Evolutionary conservation across 768 basidiomycete genomes (phyloP).

Genomic region (Inosperma sp.): DNA sequence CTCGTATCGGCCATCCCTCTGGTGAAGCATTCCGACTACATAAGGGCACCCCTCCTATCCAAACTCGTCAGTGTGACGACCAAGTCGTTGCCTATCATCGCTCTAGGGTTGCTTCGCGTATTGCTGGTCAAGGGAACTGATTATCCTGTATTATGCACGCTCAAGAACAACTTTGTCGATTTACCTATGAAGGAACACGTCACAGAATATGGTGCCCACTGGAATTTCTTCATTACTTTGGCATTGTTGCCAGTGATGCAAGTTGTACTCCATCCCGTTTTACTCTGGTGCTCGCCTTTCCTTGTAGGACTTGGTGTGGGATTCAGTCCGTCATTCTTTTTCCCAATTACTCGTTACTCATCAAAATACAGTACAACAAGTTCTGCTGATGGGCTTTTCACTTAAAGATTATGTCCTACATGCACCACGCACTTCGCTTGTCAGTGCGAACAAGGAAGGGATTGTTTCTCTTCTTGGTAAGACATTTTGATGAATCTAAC

Average conservation of each 20-base stretch:
- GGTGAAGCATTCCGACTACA: slow-evolving; percentile 54
- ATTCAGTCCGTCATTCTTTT: slow-evolving; percentile 32
- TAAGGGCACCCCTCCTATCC: slow-evolving; percentile 43
- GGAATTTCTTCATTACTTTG: slow-evolving; percentile 98
- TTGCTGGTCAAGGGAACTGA: slow-evolving; percentile 87
- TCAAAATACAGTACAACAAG: slow-evolving; percentile 59
- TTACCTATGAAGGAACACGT: slow-evolving; percentile 80
- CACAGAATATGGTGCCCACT: slow-evolving; percentile 93
- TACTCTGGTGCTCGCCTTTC: slow-evolving; percentile 53
- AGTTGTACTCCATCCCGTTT: slow-evolving; percentile 62
- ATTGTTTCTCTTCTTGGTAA: slow-evolving; percentile 71
- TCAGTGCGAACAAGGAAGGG: slow-evolving; percentile 91
- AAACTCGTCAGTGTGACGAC: slow-evolving; percentile 50
- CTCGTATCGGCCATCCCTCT: slow-evolving; percentile 83
- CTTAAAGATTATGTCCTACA: slow-evolving; percentile 63
- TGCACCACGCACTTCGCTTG: slow-evolving; percentile 52
- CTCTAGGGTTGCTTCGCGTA: slow-evolving; percentile 73
- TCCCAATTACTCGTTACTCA: background rate
- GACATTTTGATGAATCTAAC: background rate
- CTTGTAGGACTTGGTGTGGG: slow-evolving; percentile 60
- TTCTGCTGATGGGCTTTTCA: slow-evolving; percentile 48
- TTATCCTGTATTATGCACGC: slow-evolving; percentile 75
- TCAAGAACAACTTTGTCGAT: background rate
- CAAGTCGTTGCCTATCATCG: slow-evolving; percentile 63
- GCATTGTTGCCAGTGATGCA: slow-evolving; percentile 74